phyloP scores from a whole-genome alignment of 2,329 filamentous ascomycete genomes.

The Fusarium hostae region DNA sequence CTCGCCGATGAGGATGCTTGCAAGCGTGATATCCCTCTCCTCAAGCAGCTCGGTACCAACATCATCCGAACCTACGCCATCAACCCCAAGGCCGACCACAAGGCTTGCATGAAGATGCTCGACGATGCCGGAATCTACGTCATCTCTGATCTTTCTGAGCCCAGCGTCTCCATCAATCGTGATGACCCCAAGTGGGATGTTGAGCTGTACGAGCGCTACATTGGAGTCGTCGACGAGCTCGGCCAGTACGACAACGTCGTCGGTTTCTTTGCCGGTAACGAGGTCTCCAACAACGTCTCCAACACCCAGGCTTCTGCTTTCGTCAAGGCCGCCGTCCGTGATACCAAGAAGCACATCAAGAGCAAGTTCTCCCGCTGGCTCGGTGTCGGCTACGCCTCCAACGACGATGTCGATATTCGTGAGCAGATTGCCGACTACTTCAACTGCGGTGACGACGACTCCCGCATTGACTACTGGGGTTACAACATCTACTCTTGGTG shows the following conservation, averaged over 20 bases:
- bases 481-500: conserved; percentile 99
- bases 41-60: conserved; percentile 85
- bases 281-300: conserved; percentile 88
- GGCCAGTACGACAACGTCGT: conserved; percentile 88
- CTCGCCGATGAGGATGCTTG: conserved; percentile 78
- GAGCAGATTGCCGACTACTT: conserved; percentile 89
- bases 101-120: conserved; percentile 84
- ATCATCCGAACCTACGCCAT: conserved; percentile 95
- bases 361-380: conserved; percentile 79
- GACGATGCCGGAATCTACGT: conserved; percentile 92
- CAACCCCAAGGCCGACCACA: conserved; percentile 81
- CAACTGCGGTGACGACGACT: conserved; percentile 78
- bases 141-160: conserved; percentile 88
- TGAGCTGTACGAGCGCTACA: conserved; percentile 83
- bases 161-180: conserved; percentile 85
- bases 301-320: conserved; percentile 93
- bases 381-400: conserved; percentile 95
- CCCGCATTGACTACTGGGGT: conserved; percentile 94
- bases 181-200: conserved; percentile 82
- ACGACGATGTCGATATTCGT: conserved; percentile 88
- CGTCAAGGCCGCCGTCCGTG: conserved; percentile 97
- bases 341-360: conserved; percentile 95
- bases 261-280: conserved; percentile 98
- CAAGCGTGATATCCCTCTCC: conserved; percentile 85
- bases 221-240: conserved; percentile 82